These are phyloP conservation scores for Russula emetica DNA, from an alignment of 768 basidiomycete species.

Conservation along the genomic window DNA sequence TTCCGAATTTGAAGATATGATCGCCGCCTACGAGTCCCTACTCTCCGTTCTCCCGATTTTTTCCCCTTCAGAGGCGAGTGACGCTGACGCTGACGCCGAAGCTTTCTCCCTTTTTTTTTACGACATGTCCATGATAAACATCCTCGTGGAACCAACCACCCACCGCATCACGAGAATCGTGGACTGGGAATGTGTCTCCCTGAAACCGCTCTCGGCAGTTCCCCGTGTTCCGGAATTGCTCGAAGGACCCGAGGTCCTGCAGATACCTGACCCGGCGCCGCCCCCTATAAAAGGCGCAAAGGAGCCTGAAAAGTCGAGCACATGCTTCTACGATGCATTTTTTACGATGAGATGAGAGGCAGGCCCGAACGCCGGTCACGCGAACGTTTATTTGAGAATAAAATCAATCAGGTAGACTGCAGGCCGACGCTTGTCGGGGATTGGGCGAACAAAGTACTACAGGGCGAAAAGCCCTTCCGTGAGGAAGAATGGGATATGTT, in stretches of 20 bases:
- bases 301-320: not conserved
- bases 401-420: too few species aligned
- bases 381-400: slow-evolving; percentile 7
- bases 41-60: not conserved
- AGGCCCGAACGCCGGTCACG: not conserved
- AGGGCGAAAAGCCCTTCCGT: not conserved
- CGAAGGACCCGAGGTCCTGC: slow-evolving; percentile 4
- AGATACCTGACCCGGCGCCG: not conserved
- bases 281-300: not conserved
- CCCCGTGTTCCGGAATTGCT: not conserved
- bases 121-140: slow-evolving; percentile 15
- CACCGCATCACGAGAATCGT: slow-evolving; percentile 17
- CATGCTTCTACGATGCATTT: not conserved
- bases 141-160: slow-evolving; percentile 23
- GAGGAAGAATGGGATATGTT: not conserved
- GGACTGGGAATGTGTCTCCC: slow-evolving; percentile 15
- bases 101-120: slow-evolving; percentile 11
- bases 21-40: not conserved
- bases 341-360: not conserved
- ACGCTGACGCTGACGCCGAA: not conserved
- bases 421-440: too few species aligned
- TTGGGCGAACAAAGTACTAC: not conserved
- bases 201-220: not conserved
- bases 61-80: not conserved
- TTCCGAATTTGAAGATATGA: not conserved